Conservation (phyloP, 371 early-diverging fungal genomes). For the Circinella minor region DNA sequence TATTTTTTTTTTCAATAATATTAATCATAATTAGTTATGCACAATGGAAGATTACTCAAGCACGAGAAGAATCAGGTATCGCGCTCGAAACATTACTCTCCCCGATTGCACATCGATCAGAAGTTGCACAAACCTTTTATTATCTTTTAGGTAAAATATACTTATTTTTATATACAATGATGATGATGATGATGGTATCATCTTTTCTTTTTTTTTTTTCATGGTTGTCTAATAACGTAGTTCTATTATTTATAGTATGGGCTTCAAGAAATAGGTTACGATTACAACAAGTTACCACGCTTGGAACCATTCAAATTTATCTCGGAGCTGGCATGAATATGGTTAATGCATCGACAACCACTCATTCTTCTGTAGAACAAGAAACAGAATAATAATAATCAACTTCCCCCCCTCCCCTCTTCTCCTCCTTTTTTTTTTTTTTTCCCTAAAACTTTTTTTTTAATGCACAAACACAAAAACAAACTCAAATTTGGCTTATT, state of each 20-base stretch:
- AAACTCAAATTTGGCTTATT: too few relatives aligned
- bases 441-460: too few relatives aligned
- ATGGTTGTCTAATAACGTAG: not conserved
- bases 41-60: not conserved
- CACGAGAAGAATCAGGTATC: not conserved
- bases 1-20: too few relatives aligned
- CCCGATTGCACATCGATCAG: conserved; percentile 10
- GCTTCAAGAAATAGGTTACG: not conserved
- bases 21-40: not conserved
- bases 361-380: not conserved
- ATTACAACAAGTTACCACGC: not conserved
- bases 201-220: not conserved
- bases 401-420: too few relatives aligned
- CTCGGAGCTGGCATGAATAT: not conserved
- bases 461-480: too few relatives aligned
- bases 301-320: not conserved
- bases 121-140: conserved; percentile 6
- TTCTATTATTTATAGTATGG: not conserved
- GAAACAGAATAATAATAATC: not conserved
- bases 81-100: conserved; percentile 2
- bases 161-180: not conserved
- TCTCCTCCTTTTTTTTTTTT: too few relatives aligned
- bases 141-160: not conserved
- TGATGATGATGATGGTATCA: too few relatives aligned
- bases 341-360: not conserved